These are phyloP conservation scores for Acacia pycnantha DNA, from an alignment of 331 rosid species.

Conservation along the genomic window DNA sequence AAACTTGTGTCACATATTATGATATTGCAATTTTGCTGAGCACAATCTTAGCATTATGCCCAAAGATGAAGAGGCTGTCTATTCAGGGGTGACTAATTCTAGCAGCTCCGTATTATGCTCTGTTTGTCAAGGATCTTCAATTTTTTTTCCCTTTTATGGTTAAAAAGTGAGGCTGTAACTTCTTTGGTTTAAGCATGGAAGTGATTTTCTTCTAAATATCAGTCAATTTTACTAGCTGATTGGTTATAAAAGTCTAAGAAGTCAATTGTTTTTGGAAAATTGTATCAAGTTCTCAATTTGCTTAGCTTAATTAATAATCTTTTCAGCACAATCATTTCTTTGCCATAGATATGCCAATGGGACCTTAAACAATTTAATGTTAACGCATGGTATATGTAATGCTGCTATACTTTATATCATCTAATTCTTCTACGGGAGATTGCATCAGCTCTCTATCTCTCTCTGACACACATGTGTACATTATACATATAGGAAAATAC, in stretches of 20 bases:
- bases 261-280: neutral
- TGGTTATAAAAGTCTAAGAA: neutral
- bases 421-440: neutral
- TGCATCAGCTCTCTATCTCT: neutral
- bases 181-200: neutral
- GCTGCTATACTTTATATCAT: neutral
- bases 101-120: neutral
- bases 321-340: neutral
- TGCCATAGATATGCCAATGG: neutral
- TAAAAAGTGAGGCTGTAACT: neutral
- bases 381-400: neutral
- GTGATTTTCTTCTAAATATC: neutral
- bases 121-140: neutral
- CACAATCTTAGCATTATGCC: neutral
- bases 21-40: neutral
- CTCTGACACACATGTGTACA: neutral
- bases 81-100: neutral
- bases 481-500: neutral
- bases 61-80: neutral
- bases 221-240: neutral
- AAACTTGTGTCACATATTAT: neutral
- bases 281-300: neutral
- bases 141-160: neutral
- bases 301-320: neutral
- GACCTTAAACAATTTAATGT: neutral